A percentile compares a stretch with the other conserved stretches of the same genome.
These are phyloP conservation scores for Helianthus annuus DNA, from an alignment of 129 eudicot genomes.

Conservation along the genomic window HanXRQr2.0-SUNRISE NC_035447.2:48762773-48763272, in stretches of 20 bases:
- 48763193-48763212: no score
- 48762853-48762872: constrained; percentile 87
- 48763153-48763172: no score
- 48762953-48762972: constrained; percentile 77
- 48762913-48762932: constrained; percentile 72
- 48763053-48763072: neutral
- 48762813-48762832: constrained; percentile 92
- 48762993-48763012: neutral
- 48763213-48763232: no score
- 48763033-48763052: neutral
- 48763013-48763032: neutral
- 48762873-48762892: constrained; percentile 85
- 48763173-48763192: no score
- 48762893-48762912: constrained; percentile 98
- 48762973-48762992: constrained; percentile 66
- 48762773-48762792: constrained; percentile 69
- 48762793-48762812: constrained; percentile 93
- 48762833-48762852: constrained; percentile 81
- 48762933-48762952: constrained; percentile 77
- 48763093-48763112: no score
- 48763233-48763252: no score
- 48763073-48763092: no score
- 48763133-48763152: no score
- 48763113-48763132: no score
- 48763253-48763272: no score